Evolutionary conservation across 192 early-diverging fungal species (phyloP).

Genomic region (Podila verticillata): DNA sequence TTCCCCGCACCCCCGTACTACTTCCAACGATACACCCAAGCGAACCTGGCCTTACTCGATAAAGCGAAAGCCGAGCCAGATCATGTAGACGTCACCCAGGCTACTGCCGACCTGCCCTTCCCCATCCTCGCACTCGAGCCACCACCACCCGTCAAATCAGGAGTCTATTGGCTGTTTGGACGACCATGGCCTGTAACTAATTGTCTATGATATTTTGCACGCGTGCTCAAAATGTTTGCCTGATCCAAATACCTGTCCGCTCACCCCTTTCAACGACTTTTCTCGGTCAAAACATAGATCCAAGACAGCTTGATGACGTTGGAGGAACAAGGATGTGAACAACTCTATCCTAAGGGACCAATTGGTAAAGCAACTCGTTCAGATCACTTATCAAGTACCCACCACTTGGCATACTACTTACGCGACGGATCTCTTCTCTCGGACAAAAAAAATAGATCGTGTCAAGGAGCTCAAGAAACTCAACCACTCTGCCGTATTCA

Average conservation of each 20-base stretch:
- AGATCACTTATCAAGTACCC: background rate
- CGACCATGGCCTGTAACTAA: constrained; percentile 70
- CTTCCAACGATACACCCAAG: constrained; percentile 70
- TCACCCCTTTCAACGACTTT: background rate
- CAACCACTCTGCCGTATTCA: constrained; percentile 67
- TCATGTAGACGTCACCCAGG: constrained; percentile 27
- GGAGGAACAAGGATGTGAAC: constrained; percentile 68
- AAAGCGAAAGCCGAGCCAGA: constrained; percentile 22
- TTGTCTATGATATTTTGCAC: background rate
- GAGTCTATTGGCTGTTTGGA: constrained; percentile 71
- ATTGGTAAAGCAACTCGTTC: constrained; percentile 41
- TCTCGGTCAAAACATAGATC: constrained; percentile 32
- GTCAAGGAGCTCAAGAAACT: constrained; percentile 72
- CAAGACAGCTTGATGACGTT: constrained; percentile 66
- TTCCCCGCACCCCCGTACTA: constrained; percentile 77
- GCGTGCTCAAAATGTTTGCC: too few relatives aligned
- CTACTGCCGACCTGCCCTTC: constrained; percentile 53
- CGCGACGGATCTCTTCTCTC: background rate
- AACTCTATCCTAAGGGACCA: constrained; percentile 68
- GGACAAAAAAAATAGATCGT: constrained; percentile 60
- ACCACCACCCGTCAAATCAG: constrained; percentile 60
- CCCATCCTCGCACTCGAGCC: constrained; percentile 63
- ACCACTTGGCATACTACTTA: background rate
- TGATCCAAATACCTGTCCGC: too few relatives aligned
- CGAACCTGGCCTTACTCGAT: constrained; percentile 60